These are phyloP conservation scores for Chalciporus pseudorubinellus DNA, from an alignment of 768 basidiomycete genomes.

Conservation along the genomic window DNA sequence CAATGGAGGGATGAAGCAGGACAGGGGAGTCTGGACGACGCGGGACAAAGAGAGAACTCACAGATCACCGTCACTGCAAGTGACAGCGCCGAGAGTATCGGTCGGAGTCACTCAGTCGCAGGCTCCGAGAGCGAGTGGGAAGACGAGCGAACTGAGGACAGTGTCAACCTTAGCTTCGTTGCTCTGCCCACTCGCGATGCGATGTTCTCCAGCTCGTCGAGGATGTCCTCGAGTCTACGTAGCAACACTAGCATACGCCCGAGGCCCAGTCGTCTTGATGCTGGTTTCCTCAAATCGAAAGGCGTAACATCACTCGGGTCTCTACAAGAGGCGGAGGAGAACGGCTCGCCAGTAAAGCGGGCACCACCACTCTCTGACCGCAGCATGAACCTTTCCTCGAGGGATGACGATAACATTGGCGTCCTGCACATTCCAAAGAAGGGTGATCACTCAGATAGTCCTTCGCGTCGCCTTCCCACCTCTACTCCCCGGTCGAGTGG, in stretches of 20 bases:
- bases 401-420: conserved; percentile 22
- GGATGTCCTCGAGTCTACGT: conserved; percentile 15
- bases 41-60: conserved; percentile 31
- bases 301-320: conserved; percentile 53
- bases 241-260: conserved; percentile 40
- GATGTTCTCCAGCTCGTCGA: conserved; percentile 27
- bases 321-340: conserved; percentile 73
- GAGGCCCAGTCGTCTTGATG: conserved; percentile 66
- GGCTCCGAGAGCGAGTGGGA: conserved; percentile 89
- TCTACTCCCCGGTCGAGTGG: conserved; percentile 41
- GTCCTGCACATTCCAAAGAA: conserved; percentile 35
- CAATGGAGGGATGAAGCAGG: conserved; percentile 88
- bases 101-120: conserved; percentile 43
- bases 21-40: conserved; percentile 76
- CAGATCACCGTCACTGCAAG: conserved; percentile 32
- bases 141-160: conserved; percentile 83
- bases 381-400: conserved; percentile 52
- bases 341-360: conserved; percentile 33
- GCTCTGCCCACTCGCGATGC: conserved; percentile 22
- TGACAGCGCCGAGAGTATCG: conserved; percentile 35
- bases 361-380: conserved; percentile 58
- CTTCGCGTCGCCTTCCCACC: conserved; percentile 47
- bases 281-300: conserved; percentile 60
- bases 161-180: conserved; percentile 54
- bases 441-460: conserved; percentile 40